Percentiles rank a stretch among this genome's conserved stretches.
phyloP scores from a whole-genome alignment of 2,329 filamentous ascomycete genomes.

The Diaporthe velutina region DNA sequence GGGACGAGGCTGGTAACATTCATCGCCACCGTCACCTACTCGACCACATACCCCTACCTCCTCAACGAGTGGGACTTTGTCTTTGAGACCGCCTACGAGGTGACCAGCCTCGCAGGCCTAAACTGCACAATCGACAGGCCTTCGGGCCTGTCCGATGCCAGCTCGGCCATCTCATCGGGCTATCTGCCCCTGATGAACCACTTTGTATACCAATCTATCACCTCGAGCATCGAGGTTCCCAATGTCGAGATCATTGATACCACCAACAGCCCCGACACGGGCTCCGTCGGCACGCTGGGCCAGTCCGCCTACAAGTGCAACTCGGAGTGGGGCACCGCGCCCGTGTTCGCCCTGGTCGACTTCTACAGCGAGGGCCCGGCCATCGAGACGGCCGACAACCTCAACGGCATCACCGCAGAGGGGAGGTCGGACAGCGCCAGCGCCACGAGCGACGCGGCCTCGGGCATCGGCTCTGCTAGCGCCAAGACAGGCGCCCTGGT shows the following conservation, averaged over 20 bases:
- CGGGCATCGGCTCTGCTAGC: slow-evolving; percentile 28
- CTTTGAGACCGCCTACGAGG: slow-evolving; percentile 81
- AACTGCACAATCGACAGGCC: slow-evolving; percentile 80
- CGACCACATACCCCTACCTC: slow-evolving; percentile 65
- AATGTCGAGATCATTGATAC: slow-evolving; percentile 70
- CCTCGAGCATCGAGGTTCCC: slow-evolving; percentile 70
- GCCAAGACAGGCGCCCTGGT: slow-evolving; percentile 55
- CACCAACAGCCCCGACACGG: slow-evolving; percentile 75
- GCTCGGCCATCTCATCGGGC: slow-evolving; percentile 67
- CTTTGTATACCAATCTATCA: slow-evolving; percentile 74
- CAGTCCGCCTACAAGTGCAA: slow-evolving; percentile 67
- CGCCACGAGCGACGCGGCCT: slow-evolving; percentile 38
- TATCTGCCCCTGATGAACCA: slow-evolving; percentile 84
- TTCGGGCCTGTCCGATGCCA: slow-evolving; percentile 58
- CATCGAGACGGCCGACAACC: slow-evolving; percentile 75
- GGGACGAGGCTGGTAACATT: slow-evolving; percentile 78
- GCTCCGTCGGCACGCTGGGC: slow-evolving; percentile 65
- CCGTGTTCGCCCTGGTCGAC: slow-evolving; percentile 84
- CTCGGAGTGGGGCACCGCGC: slow-evolving; percentile 70
- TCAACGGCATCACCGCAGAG: slow-evolving; percentile 67
- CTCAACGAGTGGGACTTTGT: slow-evolving; percentile 74
- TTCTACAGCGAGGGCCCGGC: slow-evolving; percentile 82
- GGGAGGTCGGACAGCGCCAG: slow-evolving; percentile 41
- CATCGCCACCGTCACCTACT: slow-evolving; percentile 66
- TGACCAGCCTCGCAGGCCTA: slow-evolving; percentile 73